Conservation (phyloP, 768 basidiomycete genomes). For the Macrolepiota dolichaula region DNA sequence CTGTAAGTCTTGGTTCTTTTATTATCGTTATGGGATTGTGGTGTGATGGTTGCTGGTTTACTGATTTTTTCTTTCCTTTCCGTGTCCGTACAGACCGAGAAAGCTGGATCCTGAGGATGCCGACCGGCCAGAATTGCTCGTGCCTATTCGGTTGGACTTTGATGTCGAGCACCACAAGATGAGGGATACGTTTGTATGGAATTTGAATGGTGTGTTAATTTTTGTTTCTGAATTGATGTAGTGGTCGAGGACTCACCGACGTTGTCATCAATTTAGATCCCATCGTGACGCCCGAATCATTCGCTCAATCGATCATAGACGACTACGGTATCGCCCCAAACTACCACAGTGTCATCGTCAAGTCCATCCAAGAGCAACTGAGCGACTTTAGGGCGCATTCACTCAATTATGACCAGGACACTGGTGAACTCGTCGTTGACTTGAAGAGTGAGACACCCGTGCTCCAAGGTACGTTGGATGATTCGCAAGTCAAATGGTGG, state of each 20-base stretch:
- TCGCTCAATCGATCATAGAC: conserved; percentile 88
- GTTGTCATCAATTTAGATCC: conserved; percentile 53
- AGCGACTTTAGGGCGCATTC: conserved; percentile 74
- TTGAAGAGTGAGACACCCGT: conserved; percentile 5
- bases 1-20: conserved; percentile 54
- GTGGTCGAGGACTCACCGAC: background rate
- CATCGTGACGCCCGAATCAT: conserved; percentile 82
- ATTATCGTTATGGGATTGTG: conserved; percentile 5
- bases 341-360: conserved; percentile 67
- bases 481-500: conserved; percentile 61
- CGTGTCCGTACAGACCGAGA: conserved; percentile 45
- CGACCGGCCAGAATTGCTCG: conserved; percentile 72
- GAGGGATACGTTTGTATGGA: conserved; percentile 97
- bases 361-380: conserved; percentile 86
- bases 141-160: conserved; percentile 94
- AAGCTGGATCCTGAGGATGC: conserved; percentile 53
- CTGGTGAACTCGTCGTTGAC: conserved; percentile 23
- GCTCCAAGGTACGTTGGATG: conserved; percentile 42
- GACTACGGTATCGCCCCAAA: conserved; percentile 76
- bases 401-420: conserved; percentile 48
- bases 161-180: conserved; percentile 93
- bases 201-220: conserved; percentile 73
- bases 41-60: conserved; percentile 1
- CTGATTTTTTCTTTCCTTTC: conserved; percentile 10
- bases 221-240: background rate